Conservation (phyloP, 2,329 filamentous ascomycete species). For the Fusarium chuoi region DNA sequence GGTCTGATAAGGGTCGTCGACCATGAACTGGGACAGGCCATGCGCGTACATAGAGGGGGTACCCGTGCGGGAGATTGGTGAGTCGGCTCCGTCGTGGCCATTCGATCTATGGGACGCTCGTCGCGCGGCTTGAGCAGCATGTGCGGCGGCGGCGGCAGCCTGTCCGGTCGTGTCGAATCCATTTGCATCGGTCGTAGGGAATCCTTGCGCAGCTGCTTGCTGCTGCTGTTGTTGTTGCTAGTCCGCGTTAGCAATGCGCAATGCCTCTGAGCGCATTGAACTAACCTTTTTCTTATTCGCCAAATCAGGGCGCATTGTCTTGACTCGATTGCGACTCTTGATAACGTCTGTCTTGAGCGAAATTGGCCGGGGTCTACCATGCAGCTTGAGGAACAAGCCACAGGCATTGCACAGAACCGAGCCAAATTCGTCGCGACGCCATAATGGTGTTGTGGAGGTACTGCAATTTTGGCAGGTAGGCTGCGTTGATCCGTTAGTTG, state of each 20-base stretch:
- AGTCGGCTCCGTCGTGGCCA: constrained; percentile 79
- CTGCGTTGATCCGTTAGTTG: constrained; percentile 76
- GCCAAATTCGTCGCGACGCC: constrained; percentile 96
- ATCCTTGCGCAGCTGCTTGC: constrained; percentile 55
- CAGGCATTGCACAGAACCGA: constrained; percentile 98
- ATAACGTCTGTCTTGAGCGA: constrained; percentile 99
- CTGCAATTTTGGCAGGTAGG: constrained; percentile 96
- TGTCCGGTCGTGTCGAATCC: constrained; percentile 66
- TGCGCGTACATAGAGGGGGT: constrained; percentile 81
- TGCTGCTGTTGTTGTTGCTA: constrained; percentile 44
- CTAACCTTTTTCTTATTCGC: constrained; percentile 85
- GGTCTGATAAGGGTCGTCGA: constrained; percentile 74
- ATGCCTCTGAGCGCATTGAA: neutral
- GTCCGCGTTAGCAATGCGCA: constrained; percentile 11
- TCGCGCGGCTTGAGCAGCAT: constrained; percentile 61
- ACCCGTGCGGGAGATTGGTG: constrained; percentile 80
- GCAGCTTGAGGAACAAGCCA: constrained; percentile 95
- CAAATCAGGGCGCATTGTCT: constrained; percentile 82
- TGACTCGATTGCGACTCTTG: constrained; percentile 98
- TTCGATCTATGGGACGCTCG: constrained; percentile 79
- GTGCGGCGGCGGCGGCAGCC: constrained; percentile 63
- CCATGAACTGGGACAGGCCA: constrained; percentile 82
- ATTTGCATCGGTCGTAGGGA: constrained; percentile 61
- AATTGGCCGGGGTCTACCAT: constrained; percentile 91
- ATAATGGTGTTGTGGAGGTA: constrained; percentile 94